Evolutionary conservation across 805 yeast species (phyloP).

Genomic region (Geotrichum ghanense): DNA sequence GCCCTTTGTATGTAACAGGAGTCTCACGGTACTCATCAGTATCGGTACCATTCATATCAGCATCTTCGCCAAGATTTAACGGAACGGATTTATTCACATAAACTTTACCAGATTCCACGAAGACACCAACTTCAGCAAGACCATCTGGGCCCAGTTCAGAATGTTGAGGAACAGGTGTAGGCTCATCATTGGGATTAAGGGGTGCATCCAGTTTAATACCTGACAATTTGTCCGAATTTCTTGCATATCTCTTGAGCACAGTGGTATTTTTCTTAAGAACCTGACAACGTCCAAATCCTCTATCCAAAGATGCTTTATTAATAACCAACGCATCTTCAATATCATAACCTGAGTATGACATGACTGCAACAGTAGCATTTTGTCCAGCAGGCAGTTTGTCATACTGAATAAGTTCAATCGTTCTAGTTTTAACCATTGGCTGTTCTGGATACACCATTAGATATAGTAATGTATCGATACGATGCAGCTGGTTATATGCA

Average conservation of each 20-base stretch:
- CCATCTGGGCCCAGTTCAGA: slow-evolving; percentile 88
- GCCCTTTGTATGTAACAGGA: slow-evolving; percentile 85
- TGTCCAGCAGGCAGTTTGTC: slow-evolving; percentile 98
- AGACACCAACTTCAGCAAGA: slow-evolving; percentile 89
- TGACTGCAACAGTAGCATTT: slow-evolving; percentile 96
- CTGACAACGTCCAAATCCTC: slow-evolving; percentile 98
- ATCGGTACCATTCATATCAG: slow-evolving; percentile 28
- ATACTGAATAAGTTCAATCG: slow-evolving; percentile 89
- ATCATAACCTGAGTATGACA: slow-evolving; percentile 98
- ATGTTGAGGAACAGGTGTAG: slow-evolving; percentile 69
- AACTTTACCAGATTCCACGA: slow-evolving; percentile 84
- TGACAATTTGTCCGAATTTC: slow-evolving; percentile 79
- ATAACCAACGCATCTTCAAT: slow-evolving; percentile 96
- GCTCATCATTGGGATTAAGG: slow-evolving; percentile 35
- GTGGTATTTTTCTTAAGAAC: slow-evolving; percentile 87
- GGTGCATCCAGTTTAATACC: slow-evolving; percentile 80
- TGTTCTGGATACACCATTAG: slow-evolving; percentile 98
- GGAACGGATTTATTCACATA: slow-evolving; percentile 92
- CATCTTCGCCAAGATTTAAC: slow-evolving; percentile 58
- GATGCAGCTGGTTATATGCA: slow-evolving; percentile 90
- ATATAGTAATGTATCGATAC: slow-evolving; percentile 88
- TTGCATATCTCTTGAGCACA: slow-evolving; percentile 81
- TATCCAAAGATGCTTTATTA: slow-evolving; percentile 84
- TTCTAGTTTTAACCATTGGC: slow-evolving; percentile 97
- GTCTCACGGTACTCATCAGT: slow-evolving; percentile 68